Evolutionary conservation across 2,329 filamentous ascomycete species (phyloP), one percentile per base, ranked within the genome.

Genomic region (Diaporthe vexans): DNA sequence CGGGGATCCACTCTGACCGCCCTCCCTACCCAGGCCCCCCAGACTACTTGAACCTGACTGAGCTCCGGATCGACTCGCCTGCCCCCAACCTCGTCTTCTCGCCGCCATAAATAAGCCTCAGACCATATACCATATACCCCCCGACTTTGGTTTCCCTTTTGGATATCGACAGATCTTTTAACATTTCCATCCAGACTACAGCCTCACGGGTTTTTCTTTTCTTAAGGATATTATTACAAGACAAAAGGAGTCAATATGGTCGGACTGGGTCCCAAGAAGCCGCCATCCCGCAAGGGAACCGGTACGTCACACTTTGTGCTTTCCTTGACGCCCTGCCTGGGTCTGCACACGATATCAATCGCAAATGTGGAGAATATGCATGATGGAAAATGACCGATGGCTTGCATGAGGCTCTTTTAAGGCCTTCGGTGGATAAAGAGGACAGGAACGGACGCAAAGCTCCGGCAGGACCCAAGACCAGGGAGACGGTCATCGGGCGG

Each of bases 191-290:
- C 13, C 37, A 72, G 37, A 48, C 35, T 19, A 21, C 17, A 26
- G 21, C 58, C 43, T 48, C 54, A 29, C 35, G n/a, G n/a, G 13
- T 29, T 3, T 19, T n/a, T 19, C 19, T 54, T 19, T 33, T 61
- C 67, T 37, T 15, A 7, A 51, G 24, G 26, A 40, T n/a, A 59
- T 17, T 19, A 26, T 51, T 48, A n/a, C 40, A 7, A 15, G 21
- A 71, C 54, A n/a, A 15, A 70, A 70, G 9, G 51, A 72, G 71
- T 76, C 78, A 83, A 74, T 67, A 93, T 93, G 92, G 91, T 92
- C 78, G 89, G 89, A 80, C 79, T 92, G 76, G 90, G 90, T 81
- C 89, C 91, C 77, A 91, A 90, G 82, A 89, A 88, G 81, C 88
- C 88, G 77, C 91, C 91, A 56, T 92, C 91, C 84, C 91, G 92